Evolutionary conservation across 225 moss, liverwort and hornwort species (phyloP).

Genomic region (Bryum argenteum): DNA sequence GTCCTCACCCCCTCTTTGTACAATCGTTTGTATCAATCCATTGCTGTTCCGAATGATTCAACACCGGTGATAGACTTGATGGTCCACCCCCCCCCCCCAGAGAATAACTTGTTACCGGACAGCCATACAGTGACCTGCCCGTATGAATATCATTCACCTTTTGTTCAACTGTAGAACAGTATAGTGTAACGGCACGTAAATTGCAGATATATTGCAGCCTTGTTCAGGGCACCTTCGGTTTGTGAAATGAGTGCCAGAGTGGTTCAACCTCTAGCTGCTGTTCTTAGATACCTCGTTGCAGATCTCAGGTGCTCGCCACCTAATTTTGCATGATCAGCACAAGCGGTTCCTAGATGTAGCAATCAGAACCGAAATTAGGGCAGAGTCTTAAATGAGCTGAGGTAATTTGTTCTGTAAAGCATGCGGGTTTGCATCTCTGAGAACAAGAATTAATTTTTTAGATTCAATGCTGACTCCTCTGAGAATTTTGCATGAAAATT

Average conservation of each 20-base stretch:
- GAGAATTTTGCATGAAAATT: neutral
- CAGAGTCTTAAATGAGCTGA: slow-evolving; percentile 15
- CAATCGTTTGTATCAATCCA: slow-evolving; percentile 33
- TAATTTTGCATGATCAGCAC: slow-evolving; percentile 28
- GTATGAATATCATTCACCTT: slow-evolving; percentile 7
- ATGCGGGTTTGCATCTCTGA: slow-evolving; percentile 23
- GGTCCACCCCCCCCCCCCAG: slow-evolving; percentile 1
- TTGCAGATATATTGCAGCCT: slow-evolving; percentile 20
- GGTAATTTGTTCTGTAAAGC: slow-evolving; percentile 27
- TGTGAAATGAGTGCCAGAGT: slow-evolving; percentile 19
- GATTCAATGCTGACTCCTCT: neutral
- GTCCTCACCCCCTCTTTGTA: slow-evolving; percentile 24
- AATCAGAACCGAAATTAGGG: slow-evolving; percentile 28
- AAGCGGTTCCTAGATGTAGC: slow-evolving; percentile 20
- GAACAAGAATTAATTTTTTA: slow-evolving; percentile 6
- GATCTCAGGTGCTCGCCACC: slow-evolving; percentile 30
- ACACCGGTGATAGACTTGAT: slow-evolving; percentile 32
- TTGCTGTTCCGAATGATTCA: slow-evolving; percentile 22
- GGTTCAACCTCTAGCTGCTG: slow-evolving; percentile 1
- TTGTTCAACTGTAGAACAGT: slow-evolving; percentile 14
- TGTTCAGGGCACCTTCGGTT: slow-evolving; percentile 24
- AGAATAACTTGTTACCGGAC: slow-evolving; percentile 25
- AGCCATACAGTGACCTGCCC: slow-evolving; percentile 11
- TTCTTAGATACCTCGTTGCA: slow-evolving; percentile 23
- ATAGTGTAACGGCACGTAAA: slow-evolving; percentile 16